A percentile compares a stretch with the other conserved stretches of the same genome.
phyloP scores from a whole-genome alignment of 768 basidiomycete genomes.

The Dioszegia hungarica region DNA sequence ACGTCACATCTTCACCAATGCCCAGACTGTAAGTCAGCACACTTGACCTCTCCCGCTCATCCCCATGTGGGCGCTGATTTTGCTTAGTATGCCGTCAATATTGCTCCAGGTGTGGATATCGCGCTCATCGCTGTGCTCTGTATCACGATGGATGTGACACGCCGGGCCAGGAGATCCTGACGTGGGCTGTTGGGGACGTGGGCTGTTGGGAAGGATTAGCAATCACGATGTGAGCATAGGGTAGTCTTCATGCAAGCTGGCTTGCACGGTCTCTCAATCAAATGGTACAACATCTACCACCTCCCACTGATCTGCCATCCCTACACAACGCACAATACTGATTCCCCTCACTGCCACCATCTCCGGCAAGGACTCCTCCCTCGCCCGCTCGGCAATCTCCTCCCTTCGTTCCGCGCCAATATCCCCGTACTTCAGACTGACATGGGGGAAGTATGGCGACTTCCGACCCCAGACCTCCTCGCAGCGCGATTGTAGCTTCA shows the following conservation, averaged over 20 bases:
- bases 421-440: background rate
- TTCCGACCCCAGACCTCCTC: background rate
- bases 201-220: too few species aligned
- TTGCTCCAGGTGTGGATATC: conserved; percentile 46
- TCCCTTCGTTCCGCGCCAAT: background rate
- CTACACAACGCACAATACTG: background rate
- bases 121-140: conserved; percentile 45
- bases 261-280: too few species aligned
- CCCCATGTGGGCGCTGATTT: background rate
- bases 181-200: too few species aligned
- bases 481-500: background rate
- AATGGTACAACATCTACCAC: background rate
- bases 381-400: background rate
- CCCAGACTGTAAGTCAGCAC: too few species aligned
- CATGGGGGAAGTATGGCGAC: background rate
- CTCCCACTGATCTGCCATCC: background rate
- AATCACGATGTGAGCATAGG: too few species aligned
- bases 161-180: too few species aligned
- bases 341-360: background rate
- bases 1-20: too few species aligned
- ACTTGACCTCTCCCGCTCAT: too few species aligned
- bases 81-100: conserved; percentile 41
- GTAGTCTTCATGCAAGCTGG: too few species aligned
- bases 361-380: background rate
- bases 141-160: too few species aligned